phyloP scores from a whole-genome alignment of 345 rosid species.

The Linum lewisii region DNA sequence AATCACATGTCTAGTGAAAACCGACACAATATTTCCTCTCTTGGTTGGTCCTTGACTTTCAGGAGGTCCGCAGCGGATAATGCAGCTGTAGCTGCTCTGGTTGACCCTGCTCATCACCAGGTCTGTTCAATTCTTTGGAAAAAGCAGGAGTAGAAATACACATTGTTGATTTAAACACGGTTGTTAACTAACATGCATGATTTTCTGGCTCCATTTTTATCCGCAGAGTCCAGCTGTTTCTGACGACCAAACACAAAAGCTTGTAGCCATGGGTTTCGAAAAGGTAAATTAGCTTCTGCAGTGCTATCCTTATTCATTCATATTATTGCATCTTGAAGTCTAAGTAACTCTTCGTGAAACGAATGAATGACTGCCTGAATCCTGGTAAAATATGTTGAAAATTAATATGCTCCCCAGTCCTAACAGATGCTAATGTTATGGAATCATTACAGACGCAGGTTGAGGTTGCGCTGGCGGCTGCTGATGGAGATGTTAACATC shows the following conservation, averaged over 20 bases:
- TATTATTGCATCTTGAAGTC: too few relatives aligned
- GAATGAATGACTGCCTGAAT: too few relatives aligned
- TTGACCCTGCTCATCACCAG: constrained; percentile 30
- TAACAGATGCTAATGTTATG: constrained; percentile 4
- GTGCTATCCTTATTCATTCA: neutral
- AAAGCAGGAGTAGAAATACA: neutral
- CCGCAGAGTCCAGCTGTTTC: constrained; percentile 40
- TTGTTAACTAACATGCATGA: constrained; percentile 5
- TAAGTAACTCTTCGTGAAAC: too few relatives aligned
- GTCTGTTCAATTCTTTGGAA: constrained; percentile 17
- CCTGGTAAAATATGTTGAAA: neutral
- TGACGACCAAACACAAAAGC: constrained; percentile 68
- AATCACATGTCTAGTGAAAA: neutral
- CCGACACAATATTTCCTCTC: neutral
- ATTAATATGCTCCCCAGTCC: neutral
- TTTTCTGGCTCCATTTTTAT: constrained; percentile 7
- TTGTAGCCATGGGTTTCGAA: constrained; percentile 89
- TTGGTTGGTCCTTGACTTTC: constrained; percentile 13
- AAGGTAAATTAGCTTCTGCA: constrained; percentile 34
- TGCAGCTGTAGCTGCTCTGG: constrained; percentile 24
- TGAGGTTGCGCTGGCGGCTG: constrained; percentile 92
- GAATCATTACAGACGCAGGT: constrained; percentile 69
- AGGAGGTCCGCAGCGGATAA: constrained; percentile 26
- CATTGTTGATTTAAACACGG: constrained; percentile 4
- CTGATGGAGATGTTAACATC: constrained; percentile 76